A percentile compares a stretch with the other conserved stretches of the same genome.
Evolutionary conservation across 257 asterid species (phyloP).

Genomic region (Penstemon barbatus): DNA sequence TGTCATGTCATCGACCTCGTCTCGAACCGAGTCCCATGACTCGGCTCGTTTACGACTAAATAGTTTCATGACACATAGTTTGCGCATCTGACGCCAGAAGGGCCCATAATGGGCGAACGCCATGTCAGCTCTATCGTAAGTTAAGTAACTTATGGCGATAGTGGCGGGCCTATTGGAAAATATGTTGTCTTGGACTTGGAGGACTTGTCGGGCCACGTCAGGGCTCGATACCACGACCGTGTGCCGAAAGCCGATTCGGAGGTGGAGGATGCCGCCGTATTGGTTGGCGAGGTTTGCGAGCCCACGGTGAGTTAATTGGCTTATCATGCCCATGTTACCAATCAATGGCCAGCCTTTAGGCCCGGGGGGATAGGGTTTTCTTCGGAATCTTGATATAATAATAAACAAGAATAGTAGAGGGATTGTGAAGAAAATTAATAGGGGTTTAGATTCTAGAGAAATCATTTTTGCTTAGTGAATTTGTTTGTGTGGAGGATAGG

Average conservation of each 20-base stretch:
- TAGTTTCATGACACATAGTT: constrained; percentile 81
- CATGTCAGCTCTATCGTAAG: constrained; percentile 91
- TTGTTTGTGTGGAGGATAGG: neutral
- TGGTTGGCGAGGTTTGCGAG: constrained; percentile 55
- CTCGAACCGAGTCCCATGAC: constrained; percentile 94
- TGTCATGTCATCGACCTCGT: constrained; percentile 64
- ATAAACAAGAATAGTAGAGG: constrained; percentile 32
- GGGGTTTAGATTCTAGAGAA: constrained; percentile 27
- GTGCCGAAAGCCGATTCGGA: constrained; percentile 64
- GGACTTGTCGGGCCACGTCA: constrained; percentile 71
- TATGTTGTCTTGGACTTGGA: constrained; percentile 78
- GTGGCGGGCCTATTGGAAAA: constrained; percentile 90
- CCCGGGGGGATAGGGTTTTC: constrained; percentile 78
- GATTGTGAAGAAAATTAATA: constrained; percentile 30
- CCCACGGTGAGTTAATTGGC: constrained; percentile 75
- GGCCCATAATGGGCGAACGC: constrained; percentile 95
- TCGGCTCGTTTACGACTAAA: constrained; percentile 86
- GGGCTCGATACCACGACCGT: constrained; percentile 76
- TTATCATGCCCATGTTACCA: constrained; percentile 72
- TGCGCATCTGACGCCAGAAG: constrained; percentile 95
- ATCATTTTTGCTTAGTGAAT: neutral
- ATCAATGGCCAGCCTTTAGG: constrained; percentile 80
- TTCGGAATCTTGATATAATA: constrained; percentile 33
- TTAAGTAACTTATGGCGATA: constrained; percentile 65
- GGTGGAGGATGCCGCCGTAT: constrained; percentile 82